Base-by-base conservation (phyloP, 352 stramenopile genomes). In the Detonula confervacea region DNA sequence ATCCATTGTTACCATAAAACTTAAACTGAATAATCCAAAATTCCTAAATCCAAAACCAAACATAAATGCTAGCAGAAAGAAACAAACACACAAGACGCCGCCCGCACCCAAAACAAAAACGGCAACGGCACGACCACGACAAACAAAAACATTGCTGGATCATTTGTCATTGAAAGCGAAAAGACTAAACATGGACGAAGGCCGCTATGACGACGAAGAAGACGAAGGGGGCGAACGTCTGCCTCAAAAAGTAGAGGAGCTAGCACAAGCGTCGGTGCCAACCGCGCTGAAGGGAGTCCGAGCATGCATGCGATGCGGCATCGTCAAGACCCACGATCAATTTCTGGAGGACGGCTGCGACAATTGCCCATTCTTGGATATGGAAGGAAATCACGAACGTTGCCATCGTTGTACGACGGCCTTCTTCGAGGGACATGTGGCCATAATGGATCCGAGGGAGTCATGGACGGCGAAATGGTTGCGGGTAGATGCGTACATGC, bases 381-480 rank as follows among this genome's bases (percentile, higher is more conserved):
- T 95, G 81, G 80, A 55, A 14, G 87, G 89, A 29, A 88, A 93
- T 67, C 73, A 77, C 25, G 79, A 93, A 67, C 74, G 81, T 63
- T 81, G 73, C 42, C 88, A 90, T 73, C 62, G 62, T 9, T 93
- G 87, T 56, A 95, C 91, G 11, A 92, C 88, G n/a, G 86, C 88
- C 2, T 94, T 94, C 80, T 95, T 87, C 69, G 90, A 94, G 71
- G 91, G 91, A 12, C 80, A 92, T 52, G 84, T 84, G 20, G 87
- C 89, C 8, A 80, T 95, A 25, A 95, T 94, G 87, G 86, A 95
- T 73, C 91, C 91, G 49, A 47, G 81, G 33, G 86, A 95, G 77
- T 92, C 80, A 39, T 95, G 91, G 91, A 88, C 90, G 14, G 75
- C 91, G 44, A 93, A 92, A 77, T 95, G 91, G 91, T 87, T 94